Evolutionary conservation across 108 stramenopile species (phyloP).

Genomic region (Skeletonema grethae): DNA sequence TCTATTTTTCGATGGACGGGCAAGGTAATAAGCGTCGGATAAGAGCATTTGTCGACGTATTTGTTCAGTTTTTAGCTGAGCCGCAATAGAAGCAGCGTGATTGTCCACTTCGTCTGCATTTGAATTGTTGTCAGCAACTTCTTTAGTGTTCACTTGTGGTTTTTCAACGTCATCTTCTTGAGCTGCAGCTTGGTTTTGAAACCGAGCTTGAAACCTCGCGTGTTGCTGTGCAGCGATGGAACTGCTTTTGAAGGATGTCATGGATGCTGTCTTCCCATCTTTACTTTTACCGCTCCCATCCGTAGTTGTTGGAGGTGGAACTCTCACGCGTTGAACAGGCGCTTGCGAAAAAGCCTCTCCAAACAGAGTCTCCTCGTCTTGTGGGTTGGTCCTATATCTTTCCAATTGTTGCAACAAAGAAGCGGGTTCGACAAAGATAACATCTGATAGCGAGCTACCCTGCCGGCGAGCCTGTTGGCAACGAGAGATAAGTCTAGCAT

Average conservation of each 20-base stretch:
- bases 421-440: conserved; percentile 47
- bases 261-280: conserved; percentile 38
- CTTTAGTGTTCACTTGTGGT: background rate
- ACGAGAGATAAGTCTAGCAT: conserved; percentile 52
- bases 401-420: conserved; percentile 49
- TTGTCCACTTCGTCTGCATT: conserved; percentile 1
- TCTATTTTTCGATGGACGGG: conserved; percentile 34
- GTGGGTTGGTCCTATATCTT: conserved; percentile 19
- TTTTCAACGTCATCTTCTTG: background rate
- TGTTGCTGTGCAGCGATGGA: conserved; percentile 40
- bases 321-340: background rate
- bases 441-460: conserved; percentile 30
- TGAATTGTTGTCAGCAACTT: conserved; percentile 10
- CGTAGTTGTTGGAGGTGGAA: background rate
- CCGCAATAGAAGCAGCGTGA: conserved; percentile 19
- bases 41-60: conserved; percentile 39
- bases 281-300: conserved; percentile 9
- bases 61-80: conserved; percentile 42
- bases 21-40: conserved; percentile 45
- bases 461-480: conserved; percentile 41
- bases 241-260: conserved; percentile 41
- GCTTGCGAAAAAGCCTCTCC: conserved; percentile 21
- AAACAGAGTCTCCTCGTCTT: conserved; percentile 44
- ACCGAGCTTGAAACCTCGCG: conserved; percentile 41
- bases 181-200: conserved; percentile 4